Conservation (phyloP, 140 eudicot genomes). For the Stevia rebaudiana region DNA sequence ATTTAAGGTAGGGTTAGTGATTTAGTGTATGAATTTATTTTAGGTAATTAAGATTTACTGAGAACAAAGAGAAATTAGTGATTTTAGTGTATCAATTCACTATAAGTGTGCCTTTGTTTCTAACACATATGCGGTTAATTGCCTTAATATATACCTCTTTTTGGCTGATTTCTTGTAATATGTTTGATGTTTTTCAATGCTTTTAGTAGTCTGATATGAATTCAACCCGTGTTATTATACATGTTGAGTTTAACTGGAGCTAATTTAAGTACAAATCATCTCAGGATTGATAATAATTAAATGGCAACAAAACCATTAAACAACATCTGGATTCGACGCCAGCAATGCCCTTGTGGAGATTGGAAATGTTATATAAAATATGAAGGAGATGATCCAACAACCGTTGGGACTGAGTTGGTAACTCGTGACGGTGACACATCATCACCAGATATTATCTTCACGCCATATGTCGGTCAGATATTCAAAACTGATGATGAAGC, state of each 20-base stretch:
- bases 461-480: constrained; percentile 64
- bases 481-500: constrained; percentile 63
- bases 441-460: constrained; percentile 36
- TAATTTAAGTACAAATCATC: constrained; percentile 4
- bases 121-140: not conserved
- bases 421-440: constrained; percentile 30
- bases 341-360: constrained; percentile 82
- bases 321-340: constrained; percentile 69
- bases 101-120: too few relatives aligned
- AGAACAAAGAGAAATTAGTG: too few relatives aligned
- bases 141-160: not conserved
- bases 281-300: constrained; percentile 9
- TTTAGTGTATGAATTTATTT: too few relatives aligned
- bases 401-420: constrained; percentile 21
- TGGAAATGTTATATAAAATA: constrained; percentile 73
- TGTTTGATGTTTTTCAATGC: too few relatives aligned
- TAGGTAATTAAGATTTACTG: too few relatives aligned
- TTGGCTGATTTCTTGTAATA: not conserved
- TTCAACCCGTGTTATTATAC: not conserved
- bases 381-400: constrained; percentile 50
- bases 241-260: not conserved
- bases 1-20: too few relatives aligned
- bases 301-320: constrained; percentile 51
- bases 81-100: too few relatives aligned
- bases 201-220: constrained; percentile 2